A percentile compares a stretch with the other conserved stretches of the same genome.
Conservation (phyloP, 495 filamentous ascomycete species). For the Hypoxylon fragiforme region DNA sequence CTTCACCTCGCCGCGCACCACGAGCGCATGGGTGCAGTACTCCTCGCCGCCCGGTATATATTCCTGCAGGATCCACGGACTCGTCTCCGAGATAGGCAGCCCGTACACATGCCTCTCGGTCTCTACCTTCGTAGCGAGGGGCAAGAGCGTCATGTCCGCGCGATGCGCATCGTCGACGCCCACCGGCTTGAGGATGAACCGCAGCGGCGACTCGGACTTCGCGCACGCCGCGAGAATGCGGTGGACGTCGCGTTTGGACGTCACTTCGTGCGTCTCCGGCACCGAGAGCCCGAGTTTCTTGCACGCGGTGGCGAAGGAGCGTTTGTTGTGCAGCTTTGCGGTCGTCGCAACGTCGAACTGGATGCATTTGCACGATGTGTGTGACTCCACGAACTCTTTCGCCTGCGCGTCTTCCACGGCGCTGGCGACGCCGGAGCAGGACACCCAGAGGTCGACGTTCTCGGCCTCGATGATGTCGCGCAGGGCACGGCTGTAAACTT, state of each 20-base stretch:
- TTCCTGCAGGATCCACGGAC: conserved; percentile 71
- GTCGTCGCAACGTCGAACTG: conserved; percentile 49
- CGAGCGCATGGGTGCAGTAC: conserved; percentile 69
- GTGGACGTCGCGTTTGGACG: conserved; percentile 55
- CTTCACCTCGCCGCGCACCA: conserved; percentile 61
- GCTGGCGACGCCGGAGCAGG: conserved; percentile 63
- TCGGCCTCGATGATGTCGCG: conserved; percentile 62
- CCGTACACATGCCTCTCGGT: conserved; percentile 59
- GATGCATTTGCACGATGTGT: conserved; percentile 63
- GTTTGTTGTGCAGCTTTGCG: conserved; percentile 57
- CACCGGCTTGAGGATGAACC: conserved; percentile 66
- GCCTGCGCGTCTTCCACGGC: conserved; percentile 66
- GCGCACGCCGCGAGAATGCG: conserved; percentile 53
- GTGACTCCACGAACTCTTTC: conserved; percentile 61
- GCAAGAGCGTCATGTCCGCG: conserved; percentile 57
- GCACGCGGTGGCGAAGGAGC: conserved; percentile 61
- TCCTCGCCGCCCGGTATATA: conserved; percentile 61
- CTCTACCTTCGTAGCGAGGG: conserved; percentile 53
- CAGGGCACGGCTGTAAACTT: conserved; percentile 48
- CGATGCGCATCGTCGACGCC: conserved; percentile 51
- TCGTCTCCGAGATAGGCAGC: conserved; percentile 57
- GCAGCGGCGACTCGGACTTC: conserved; percentile 34
- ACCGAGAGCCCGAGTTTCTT: conserved; percentile 55
- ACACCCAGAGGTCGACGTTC: conserved; percentile 72
- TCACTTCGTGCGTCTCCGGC: conserved; percentile 62